These are phyloP conservation scores for Exophiala spinifera DNA, from an alignment of 2,329 filamentous ascomycete genomes.

Conservation along the genomic window DNA sequence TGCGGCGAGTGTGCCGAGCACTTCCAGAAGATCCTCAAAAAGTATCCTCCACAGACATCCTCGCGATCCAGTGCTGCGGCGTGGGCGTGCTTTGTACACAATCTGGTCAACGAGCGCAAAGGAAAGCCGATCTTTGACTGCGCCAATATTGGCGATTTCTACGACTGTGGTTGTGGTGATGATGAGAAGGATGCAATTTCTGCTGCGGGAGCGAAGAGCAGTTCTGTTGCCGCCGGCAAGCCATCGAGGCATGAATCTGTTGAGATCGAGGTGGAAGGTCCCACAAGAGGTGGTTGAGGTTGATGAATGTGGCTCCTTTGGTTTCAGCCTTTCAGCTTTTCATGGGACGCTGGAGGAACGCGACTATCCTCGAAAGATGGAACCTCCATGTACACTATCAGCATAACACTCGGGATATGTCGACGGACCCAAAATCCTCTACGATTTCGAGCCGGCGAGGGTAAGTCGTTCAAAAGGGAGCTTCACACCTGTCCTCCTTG, in stretches of 20 bases:
- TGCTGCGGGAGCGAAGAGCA: conserved; percentile 21
- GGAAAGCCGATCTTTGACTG: conserved; percentile 62
- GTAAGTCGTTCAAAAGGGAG: conserved; percentile 7
- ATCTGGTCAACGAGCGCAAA: conserved; percentile 62
- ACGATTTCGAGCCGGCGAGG: too few species aligned
- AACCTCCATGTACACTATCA: not conserved
- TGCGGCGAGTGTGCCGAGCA: conserved; percentile 66
- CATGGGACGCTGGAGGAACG: not conserved
- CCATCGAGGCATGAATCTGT: conserved; percentile 14
- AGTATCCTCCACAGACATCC: conserved; percentile 63
- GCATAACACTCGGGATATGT: not conserved
- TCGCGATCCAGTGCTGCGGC: conserved; percentile 60
- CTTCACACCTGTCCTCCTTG: conserved; percentile 13
- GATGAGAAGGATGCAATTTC: conserved; percentile 43
- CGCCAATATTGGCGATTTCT: conserved; percentile 62
- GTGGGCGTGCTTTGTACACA: conserved; percentile 66
- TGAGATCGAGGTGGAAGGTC: conserved; percentile 28
- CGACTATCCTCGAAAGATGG: too few species aligned
- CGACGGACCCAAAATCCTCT: too few species aligned
- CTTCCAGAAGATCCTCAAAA: conserved; percentile 59
- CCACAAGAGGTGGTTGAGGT: conserved; percentile 28
- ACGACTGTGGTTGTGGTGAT: conserved; percentile 63
- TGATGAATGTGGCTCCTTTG: not conserved
- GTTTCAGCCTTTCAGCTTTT: too few species aligned
- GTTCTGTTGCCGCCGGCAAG: conserved; percentile 17